Conservation (phyloP, 1,284 basidiomycete genomes). For the Ganoderma lucidum region DNA sequence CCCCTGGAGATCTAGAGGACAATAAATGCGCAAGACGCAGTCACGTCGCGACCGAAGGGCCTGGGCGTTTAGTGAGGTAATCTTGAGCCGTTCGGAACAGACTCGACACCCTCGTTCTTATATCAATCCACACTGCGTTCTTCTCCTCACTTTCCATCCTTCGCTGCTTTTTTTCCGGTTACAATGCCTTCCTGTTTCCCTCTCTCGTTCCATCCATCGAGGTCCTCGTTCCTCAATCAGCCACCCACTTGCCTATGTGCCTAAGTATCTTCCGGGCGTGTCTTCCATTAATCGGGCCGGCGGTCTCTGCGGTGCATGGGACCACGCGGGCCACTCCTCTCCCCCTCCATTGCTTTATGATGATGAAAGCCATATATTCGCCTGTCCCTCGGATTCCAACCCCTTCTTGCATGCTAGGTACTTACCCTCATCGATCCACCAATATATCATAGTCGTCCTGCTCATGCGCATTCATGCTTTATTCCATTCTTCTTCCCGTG, state of each 20-base stretch:
- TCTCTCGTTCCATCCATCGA: background rate
- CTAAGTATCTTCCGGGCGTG: constrained; percentile 26
- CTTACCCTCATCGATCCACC: constrained; percentile 24
- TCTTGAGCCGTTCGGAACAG: constrained; percentile 30
- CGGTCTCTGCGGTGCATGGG: constrained; percentile 42
- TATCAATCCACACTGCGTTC: constrained; percentile 19
- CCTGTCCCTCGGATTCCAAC: constrained; percentile 5
- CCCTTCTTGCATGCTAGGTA: constrained; percentile 32
- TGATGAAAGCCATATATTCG: constrained; percentile 21
- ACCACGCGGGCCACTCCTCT: constrained; percentile 19
- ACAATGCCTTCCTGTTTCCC: background rate
- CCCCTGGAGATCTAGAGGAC: constrained; percentile 77
- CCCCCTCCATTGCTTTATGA: constrained; percentile 10
- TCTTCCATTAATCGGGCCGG: constrained; percentile 27
- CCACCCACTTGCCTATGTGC: constrained; percentile 18
- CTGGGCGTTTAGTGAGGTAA: constrained; percentile 29
- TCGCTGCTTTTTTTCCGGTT: constrained; percentile 23
- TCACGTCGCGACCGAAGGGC: constrained; percentile 16
- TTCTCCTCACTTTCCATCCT: constrained; percentile 17
- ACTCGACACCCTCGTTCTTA: constrained; percentile 36
- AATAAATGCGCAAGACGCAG: constrained; percentile 17
- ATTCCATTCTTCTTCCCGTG: constrained; percentile 16
- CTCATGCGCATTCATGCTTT: constrained; percentile 33
- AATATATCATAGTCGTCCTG: constrained; percentile 33
- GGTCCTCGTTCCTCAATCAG: constrained; percentile 16